These are phyloP conservation scores for Dactylis glomerata DNA, from an alignment of 176 grass and related monocot genomes.

Conservation along the genomic window DNA sequence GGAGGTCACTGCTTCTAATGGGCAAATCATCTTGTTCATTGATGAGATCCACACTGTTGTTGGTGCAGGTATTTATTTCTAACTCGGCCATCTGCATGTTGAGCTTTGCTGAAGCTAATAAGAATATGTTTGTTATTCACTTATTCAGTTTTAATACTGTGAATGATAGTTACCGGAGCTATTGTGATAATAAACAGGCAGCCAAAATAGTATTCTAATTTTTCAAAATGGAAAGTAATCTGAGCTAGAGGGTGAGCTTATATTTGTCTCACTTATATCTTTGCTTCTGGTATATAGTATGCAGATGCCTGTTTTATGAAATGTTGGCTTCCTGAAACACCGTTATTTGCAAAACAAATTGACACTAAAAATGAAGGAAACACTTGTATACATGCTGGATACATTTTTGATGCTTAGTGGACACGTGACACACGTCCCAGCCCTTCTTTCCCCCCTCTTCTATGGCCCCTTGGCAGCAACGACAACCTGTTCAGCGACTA, in stretches of 20 bases:
- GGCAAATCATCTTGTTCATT: slow-evolving; percentile 94
- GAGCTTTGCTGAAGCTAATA: neutral
- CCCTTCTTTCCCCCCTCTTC: neutral
- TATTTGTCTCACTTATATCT: neutral
- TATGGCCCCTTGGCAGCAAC: neutral
- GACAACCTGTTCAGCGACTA: neutral
- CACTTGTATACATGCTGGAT: neutral
- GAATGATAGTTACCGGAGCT: neutral
- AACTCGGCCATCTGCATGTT: neutral
- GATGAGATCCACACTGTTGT: slow-evolving; percentile 98
- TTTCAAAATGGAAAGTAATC: neutral
- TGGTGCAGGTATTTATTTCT: slow-evolving; percentile 73
- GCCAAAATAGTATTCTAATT: neutral
- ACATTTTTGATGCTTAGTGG: neutral
- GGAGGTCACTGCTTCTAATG: slow-evolving; percentile 90
- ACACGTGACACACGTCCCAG: neutral
- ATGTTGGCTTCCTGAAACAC: neutral
- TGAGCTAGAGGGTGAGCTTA: neutral
- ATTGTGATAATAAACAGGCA: neutral
- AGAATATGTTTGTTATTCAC: neutral
- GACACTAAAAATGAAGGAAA: neutral
- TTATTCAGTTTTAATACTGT: neutral
- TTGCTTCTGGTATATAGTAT: neutral
- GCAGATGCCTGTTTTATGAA: neutral
- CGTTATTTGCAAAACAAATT: neutral